Conservation (phyloP, 257 asterid species). For the Nicotiana knightiana region DNA sequence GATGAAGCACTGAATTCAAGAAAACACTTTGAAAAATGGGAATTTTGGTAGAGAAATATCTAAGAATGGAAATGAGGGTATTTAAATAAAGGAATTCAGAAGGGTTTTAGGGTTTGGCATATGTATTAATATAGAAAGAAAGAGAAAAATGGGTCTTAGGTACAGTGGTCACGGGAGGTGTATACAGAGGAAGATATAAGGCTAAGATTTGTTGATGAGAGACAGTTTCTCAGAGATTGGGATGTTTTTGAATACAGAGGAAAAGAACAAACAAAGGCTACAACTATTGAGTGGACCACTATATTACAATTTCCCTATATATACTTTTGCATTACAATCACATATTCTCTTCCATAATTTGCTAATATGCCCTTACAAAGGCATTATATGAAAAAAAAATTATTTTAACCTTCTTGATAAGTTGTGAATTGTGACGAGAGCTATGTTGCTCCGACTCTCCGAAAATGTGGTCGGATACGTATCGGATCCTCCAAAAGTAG, state of each 20-base stretch:
- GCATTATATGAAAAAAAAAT: no score
- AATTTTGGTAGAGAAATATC: slow-evolving; percentile 21
- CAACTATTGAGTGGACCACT: slow-evolving; percentile 35
- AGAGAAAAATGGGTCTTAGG: slow-evolving; percentile 6
- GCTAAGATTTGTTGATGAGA: slow-evolving; percentile 19
- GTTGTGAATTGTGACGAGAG: no score
- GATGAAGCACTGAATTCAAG: slow-evolving; percentile 12
- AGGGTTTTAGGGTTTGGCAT: slow-evolving; percentile 3
- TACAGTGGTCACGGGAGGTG: slow-evolving; percentile 55
- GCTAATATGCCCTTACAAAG: no score
- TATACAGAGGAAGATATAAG: slow-evolving; percentile 21
- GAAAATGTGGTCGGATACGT: no score
- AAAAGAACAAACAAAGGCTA: slow-evolving; percentile 26
- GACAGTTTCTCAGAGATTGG: background rate
- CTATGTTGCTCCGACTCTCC: no score
- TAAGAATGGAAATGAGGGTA: slow-evolving; percentile 15
- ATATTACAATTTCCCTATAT: background rate
- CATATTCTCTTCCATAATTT: background rate
- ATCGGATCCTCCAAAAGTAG: no score
- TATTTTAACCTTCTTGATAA: no score
- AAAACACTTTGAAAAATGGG: background rate
- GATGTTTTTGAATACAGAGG: slow-evolving; percentile 25
- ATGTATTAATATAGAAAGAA: background rate
- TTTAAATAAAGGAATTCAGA: slow-evolving; percentile 12
- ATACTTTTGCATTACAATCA: background rate